Evolutionary conservation across 2,329 filamentous ascomycete genomes (phyloP).

Genomic region (Pseudocercospora ulei): DNA sequence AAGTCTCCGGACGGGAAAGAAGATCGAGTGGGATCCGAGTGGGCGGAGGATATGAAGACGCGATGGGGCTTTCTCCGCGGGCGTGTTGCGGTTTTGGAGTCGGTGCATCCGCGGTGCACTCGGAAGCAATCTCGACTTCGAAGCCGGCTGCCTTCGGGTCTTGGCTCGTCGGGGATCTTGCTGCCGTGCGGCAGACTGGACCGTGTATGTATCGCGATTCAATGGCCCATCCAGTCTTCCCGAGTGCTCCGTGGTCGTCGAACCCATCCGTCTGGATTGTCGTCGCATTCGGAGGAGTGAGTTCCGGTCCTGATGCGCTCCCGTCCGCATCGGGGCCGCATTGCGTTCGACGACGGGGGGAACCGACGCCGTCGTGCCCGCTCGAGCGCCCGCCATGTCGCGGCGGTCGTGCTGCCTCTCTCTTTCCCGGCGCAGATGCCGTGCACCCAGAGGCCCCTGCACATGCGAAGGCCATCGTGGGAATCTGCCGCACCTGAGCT

Average conservation of each 20-base stretch:
- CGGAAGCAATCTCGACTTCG: background rate
- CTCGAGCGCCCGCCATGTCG: slow-evolving; percentile 40
- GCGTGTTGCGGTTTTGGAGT: too few species aligned
- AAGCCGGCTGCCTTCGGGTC: slow-evolving; percentile 32
- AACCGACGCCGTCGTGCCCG: slow-evolving; percentile 37
- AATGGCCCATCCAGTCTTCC: slow-evolving; percentile 30
- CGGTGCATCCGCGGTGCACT: too few species aligned
- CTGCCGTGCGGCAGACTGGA: background rate
- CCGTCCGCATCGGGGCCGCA: slow-evolving; percentile 34
- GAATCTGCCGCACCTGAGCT: too few species aligned
- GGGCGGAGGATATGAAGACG: slow-evolving; percentile 13
- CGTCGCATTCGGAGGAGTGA: slow-evolving; percentile 32
- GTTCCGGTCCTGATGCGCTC: slow-evolving; percentile 30
- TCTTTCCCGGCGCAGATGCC: too few species aligned
- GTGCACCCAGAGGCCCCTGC: too few species aligned
- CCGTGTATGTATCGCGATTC: slow-evolving; percentile 27
- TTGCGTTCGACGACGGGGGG: slow-evolving; percentile 33
- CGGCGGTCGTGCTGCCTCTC: slow-evolving; percentile 42
- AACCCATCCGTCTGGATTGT: slow-evolving; percentile 31
- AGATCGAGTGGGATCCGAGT: slow-evolving; percentile 41
- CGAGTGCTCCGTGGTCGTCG: slow-evolving; percentile 24
- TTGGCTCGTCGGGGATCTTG: slow-evolving; percentile 32
- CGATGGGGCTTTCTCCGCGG: background rate
- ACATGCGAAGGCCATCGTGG: too few species aligned
- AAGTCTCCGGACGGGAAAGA: slow-evolving; percentile 46